Percentiles rank a stretch among this genome's conserved stretches.
These are phyloP conservation scores for Colletotrichum cordylinicola DNA, from an alignment of 2,329 filamentous ascomycete species.

Conservation along the genomic window DNA sequence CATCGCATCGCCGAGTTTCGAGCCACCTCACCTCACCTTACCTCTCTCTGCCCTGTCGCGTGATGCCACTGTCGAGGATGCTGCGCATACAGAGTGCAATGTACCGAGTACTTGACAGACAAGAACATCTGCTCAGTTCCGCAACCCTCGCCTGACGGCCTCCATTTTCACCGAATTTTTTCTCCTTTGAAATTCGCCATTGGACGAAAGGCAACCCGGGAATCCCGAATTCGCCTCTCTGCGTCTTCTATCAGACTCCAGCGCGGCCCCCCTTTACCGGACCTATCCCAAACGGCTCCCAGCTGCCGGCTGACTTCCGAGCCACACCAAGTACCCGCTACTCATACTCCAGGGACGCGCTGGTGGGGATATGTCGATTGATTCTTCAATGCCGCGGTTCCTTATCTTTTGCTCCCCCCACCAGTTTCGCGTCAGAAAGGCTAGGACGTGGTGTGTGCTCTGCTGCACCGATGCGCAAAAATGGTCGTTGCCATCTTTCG, in stretches of 20 bases:
- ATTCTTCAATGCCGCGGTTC: slow-evolving; percentile 1
- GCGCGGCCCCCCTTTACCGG: neutral
- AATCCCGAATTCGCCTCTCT: slow-evolving; percentile 11
- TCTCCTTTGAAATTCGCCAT: neutral
- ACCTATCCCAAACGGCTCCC: slow-evolving; percentile 11
- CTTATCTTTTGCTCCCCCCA: slow-evolving; percentile 20
- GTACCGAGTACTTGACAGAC: neutral
- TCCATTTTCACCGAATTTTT: neutral
- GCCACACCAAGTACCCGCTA: slow-evolving; percentile 10
- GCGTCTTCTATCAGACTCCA: slow-evolving; percentile 16
- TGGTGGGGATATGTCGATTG: slow-evolving; percentile 1
- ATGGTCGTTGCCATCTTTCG: neutral
- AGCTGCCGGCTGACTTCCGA: slow-evolving; percentile 18
- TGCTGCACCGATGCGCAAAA: slow-evolving; percentile 1
- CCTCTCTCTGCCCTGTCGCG: neutral
- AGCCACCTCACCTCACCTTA: neutral
- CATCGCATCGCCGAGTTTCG: neutral
- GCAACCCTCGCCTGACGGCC: neutral
- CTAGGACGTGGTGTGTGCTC: slow-evolving; percentile 1
- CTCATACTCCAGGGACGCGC: neutral
- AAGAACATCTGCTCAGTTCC: neutral
- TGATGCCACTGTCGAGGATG: neutral
- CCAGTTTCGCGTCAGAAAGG: slow-evolving; percentile 14
- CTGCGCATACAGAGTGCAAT: neutral
- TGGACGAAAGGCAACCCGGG: neutral